Evolutionary conservation across 2,329 filamentous ascomycete genomes (phyloP).

Genomic region (Apiospora phragmitis): DNA sequence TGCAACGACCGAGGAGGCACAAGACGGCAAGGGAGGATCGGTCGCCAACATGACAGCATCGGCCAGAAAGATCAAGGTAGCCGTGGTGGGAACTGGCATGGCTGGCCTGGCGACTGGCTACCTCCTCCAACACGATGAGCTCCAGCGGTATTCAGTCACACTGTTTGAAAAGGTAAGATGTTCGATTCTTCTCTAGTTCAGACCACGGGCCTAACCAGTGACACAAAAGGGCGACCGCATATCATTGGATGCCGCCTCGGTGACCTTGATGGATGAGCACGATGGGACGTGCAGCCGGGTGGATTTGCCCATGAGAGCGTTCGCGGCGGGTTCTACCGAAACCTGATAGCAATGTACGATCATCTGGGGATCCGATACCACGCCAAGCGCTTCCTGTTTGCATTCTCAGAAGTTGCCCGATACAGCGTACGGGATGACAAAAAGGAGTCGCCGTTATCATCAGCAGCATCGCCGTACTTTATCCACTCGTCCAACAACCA

Average conservation of each 20-base stretch:
- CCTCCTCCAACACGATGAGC: slow-evolving; percentile 12
- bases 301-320: slow-evolving; percentile 41
- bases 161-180: slow-evolving; percentile 14
- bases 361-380: slow-evolving; percentile 52
- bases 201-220: background rate
- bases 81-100: slow-evolving; percentile 16
- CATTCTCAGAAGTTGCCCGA: slow-evolving; percentile 41
- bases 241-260: slow-evolving; percentile 40
- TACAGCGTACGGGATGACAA: slow-evolving; percentile 5
- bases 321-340: slow-evolving; percentile 49
- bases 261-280: slow-evolving; percentile 33
- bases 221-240: slow-evolving; percentile 31
- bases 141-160: slow-evolving; percentile 13
- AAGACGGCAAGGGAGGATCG: background rate
- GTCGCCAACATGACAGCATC: background rate
- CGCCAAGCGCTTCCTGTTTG: slow-evolving; percentile 53
- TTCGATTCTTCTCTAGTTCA: background rate
- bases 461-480: slow-evolving; percentile 40
- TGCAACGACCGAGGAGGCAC: background rate
- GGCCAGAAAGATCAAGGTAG: background rate
- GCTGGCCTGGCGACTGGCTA: slow-evolving; percentile 14
- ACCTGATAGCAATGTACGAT: slow-evolving; percentile 57
- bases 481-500: slow-evolving; percentile 57
- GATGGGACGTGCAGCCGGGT: slow-evolving; percentile 33
- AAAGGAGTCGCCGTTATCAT: background rate